phyloP scores from a whole-genome alignment of 73 alveolate genomes.

The Paramecium pentaurelia region DNA sequence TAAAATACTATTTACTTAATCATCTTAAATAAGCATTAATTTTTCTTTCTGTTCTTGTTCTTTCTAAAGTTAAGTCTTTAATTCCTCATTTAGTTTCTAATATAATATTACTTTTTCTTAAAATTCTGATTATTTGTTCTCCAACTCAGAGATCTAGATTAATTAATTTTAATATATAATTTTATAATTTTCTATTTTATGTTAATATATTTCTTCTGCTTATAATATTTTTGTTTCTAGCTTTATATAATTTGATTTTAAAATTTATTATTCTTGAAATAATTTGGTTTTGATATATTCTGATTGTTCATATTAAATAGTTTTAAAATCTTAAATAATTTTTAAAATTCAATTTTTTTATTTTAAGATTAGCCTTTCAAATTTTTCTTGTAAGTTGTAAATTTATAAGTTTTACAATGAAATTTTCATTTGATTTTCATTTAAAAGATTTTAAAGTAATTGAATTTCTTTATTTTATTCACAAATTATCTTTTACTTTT shows the following conservation, averaged over 20 bases:
- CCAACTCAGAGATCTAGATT: background rate
- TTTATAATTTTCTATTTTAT: no score
- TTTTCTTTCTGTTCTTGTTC: background rate
- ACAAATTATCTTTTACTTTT: background rate
- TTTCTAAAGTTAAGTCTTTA: background rate
- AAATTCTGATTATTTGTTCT: background rate
- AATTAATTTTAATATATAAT: background rate
- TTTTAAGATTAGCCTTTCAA: background rate
- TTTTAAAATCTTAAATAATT: background rate
- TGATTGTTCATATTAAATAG: background rate
- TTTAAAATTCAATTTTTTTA: background rate
- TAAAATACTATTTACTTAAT: background rate
- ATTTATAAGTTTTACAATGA: background rate
- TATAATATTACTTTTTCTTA: background rate
- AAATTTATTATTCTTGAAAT: background rate
- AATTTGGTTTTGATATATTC: background rate
- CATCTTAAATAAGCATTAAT: background rate
- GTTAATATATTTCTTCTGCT: background rate
- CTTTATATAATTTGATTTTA: background rate
- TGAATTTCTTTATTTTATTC: background rate
- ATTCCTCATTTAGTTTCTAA: background rate
- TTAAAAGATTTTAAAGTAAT: background rate
- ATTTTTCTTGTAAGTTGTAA: background rate
- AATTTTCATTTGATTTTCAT: background rate
- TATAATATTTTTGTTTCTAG: background rate